These are phyloP conservation scores for Halophytophthora polymorphica DNA, from an alignment of 352 stramenopile genomes.

Conservation along the genomic window DNA sequence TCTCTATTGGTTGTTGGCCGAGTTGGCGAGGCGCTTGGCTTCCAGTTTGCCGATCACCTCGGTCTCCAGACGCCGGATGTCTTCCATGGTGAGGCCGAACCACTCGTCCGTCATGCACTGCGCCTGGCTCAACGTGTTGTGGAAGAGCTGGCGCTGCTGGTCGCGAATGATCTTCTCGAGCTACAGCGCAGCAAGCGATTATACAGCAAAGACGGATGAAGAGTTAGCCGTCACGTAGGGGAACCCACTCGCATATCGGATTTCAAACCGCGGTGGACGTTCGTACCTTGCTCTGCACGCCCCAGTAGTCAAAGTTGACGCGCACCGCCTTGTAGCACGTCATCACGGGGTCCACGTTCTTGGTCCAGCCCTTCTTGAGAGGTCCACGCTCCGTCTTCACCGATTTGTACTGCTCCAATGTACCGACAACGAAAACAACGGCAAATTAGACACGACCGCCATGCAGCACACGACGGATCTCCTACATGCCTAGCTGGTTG, in stretches of 20 bases:
- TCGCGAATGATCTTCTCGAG: slow-evolving; percentile 81
- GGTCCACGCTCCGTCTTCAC: slow-evolving; percentile 70
- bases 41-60: slow-evolving; percentile 75
- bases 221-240: no score
- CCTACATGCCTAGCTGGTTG: no score
- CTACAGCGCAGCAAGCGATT: slow-evolving; percentile 14
- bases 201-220: no score
- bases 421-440: neutral
- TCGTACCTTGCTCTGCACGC: slow-evolving; percentile 67
- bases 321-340: slow-evolving; percentile 87
- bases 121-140: slow-evolving; percentile 63
- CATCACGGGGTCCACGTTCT: slow-evolving; percentile 74
- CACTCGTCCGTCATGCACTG: slow-evolving; percentile 82
- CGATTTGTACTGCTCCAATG: slow-evolving; percentile 52
- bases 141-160: slow-evolving; percentile 82
- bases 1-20: slow-evolving; percentile 44
- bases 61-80: slow-evolving; percentile 77
- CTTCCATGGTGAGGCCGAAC: slow-evolving; percentile 80
- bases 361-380: slow-evolving; percentile 59
- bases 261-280: no score
- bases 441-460: slow-evolving; percentile 1
- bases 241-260: no score
- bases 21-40: slow-evolving; percentile 54
- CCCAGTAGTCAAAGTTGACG: slow-evolving; percentile 89
- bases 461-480: no score